Evolutionary conservation across 768 basidiomycete genomes (phyloP), one percentile per base, ranked within the genome.

Genomic region (Thelephora aurantiotincta): DNA sequence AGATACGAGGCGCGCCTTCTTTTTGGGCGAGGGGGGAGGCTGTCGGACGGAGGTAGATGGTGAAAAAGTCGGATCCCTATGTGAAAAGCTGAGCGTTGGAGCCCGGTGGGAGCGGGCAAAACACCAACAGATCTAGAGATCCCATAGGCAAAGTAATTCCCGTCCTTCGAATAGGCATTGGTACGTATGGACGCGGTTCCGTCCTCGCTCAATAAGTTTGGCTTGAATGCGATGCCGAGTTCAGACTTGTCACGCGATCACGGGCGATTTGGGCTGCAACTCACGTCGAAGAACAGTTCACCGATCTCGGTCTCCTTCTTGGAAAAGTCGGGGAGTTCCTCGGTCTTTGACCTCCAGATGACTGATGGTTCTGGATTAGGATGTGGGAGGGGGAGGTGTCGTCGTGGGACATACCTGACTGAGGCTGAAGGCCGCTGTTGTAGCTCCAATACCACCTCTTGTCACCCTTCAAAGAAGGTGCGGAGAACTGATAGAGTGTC

Each of bases 401-500:
- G 18, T n/a, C 12, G 33, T 7, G 14, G 23, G 33, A 18, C 13
- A 43, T 14, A 65, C 64, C 65, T 46, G 74, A 67, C 57, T 87
- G 85, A 1, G 80, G 69, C 52, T 86, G 78, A 22, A 89, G 70
- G 26, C 86, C 87, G 46, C 74, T 78, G 63, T 90, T 88, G 57
- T 80, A 74, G 56, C 72, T 74, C 82, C 85, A 86, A 55, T 90
- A 91, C 80, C 83, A 90, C 44, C 72, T 73, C 13, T 70, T 73
- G 54, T 88, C 83, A 12, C 77, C 67, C 51, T 75, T 73, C 46
- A 82, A 59, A 6, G 58, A 53, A 0, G 86, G 87, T 0, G 77
- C 65, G 18, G 73, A 75, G 59, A 84, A 83, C 81, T 84, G 58
- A 35, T 16, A 47, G 35, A 16, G 45, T 44, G 47, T 41, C 45